A percentile compares a stretch with the other conserved stretches of the same genome.
Evolutionary conservation across 2,329 filamentous ascomycete genomes (phyloP).

Genomic region (Cercospora sojina): DNA sequence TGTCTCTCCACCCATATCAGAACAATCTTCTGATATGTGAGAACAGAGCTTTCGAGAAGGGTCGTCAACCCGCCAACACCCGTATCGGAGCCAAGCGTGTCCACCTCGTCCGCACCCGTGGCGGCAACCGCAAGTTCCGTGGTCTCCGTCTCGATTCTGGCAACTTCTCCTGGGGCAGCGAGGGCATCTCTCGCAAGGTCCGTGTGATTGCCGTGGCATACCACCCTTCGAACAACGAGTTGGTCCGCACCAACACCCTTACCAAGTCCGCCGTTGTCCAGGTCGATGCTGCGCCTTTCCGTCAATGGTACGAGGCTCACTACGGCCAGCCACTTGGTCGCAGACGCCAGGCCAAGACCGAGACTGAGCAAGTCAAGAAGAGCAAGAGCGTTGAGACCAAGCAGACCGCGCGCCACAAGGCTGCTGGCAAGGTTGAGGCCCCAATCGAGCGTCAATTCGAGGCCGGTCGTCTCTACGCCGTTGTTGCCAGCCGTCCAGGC

Average conservation of each 20-base stretch:
- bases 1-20: slow-evolving; percentile 59
- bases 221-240: slow-evolving; percentile 99
- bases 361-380: slow-evolving; percentile 77
- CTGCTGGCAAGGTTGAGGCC: slow-evolving; percentile 85
- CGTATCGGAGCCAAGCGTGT: slow-evolving; percentile 97
- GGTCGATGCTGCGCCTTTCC: slow-evolving; percentile 97
- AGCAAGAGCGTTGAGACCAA: slow-evolving; percentile 94
- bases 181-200: slow-evolving; percentile 97
- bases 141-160: slow-evolving; percentile 96
- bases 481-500: slow-evolving; percentile 87
- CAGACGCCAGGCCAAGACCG: slow-evolving; percentile 73
- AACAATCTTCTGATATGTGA: slow-evolving; percentile 51
- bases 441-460: slow-evolving; percentile 98
- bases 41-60: slow-evolving; percentile 99
- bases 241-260: slow-evolving; percentile 99
- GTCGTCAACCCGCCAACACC: slow-evolving; percentile 98
- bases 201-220: slow-evolving; percentile 97
- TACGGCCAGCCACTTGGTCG: slow-evolving; percentile 90
- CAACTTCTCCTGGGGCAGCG: slow-evolving; percentile 99
- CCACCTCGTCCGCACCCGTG: slow-evolving; percentile 94
- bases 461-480: slow-evolving; percentile 94
- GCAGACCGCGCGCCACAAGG: slow-evolving; percentile 82
- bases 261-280: slow-evolving; percentile 99
- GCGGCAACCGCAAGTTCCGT: slow-evolving; percentile 99
- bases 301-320: slow-evolving; percentile 99